These are phyloP conservation scores for Stemphylium vesicarium DNA, from an alignment of 2,329 filamentous ascomycete species.

Conservation along the genomic window DNA sequence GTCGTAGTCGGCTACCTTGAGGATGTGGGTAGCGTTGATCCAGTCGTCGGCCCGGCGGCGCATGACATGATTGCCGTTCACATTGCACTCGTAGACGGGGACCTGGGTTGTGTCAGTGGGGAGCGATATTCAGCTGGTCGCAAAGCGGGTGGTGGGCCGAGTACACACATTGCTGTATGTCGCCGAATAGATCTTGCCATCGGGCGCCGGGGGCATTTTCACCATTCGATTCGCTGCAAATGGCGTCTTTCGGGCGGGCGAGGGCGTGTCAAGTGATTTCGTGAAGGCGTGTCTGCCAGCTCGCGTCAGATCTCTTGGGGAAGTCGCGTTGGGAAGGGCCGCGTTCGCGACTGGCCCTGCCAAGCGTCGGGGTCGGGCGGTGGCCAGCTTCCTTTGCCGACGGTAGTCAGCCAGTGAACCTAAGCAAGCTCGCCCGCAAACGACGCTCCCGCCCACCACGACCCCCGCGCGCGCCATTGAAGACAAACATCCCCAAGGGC, in stretches of 20 bases:
- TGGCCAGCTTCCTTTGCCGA: conserved; percentile 25
- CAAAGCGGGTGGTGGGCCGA: conserved; percentile 2
- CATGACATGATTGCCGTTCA: conserved; percentile 93
- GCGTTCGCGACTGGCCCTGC: conserved; percentile 24
- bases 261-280: conserved; percentile 20
- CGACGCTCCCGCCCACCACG: conserved; percentile 16
- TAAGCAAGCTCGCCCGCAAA: conserved; percentile 22
- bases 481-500: conserved; percentile 13
- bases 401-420: conserved; percentile 15
- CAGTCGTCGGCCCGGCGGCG: conserved; percentile 89
- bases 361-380: conserved; percentile 23
- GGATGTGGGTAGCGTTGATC: conserved; percentile 99
- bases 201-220: conserved; percentile 47
- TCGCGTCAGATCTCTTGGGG: conserved; percentile 15
- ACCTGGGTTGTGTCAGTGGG: conserved; percentile 63
- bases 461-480: conserved; percentile 30
- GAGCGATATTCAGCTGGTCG: neutral
- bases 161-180: conserved; percentile 64
- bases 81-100: conserved; percentile 92
- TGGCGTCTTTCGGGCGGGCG: conserved; percentile 6
- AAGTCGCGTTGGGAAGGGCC: conserved; percentile 24
- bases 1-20: conserved; percentile 96
- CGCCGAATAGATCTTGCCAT: conserved; percentile 65
- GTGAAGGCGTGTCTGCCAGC: conserved; percentile 18
- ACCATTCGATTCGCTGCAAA: conserved; percentile 11